phyloP scores from a whole-genome alignment of 2,329 filamentous ascomycete species.

The Curvularia spicifera region DNA sequence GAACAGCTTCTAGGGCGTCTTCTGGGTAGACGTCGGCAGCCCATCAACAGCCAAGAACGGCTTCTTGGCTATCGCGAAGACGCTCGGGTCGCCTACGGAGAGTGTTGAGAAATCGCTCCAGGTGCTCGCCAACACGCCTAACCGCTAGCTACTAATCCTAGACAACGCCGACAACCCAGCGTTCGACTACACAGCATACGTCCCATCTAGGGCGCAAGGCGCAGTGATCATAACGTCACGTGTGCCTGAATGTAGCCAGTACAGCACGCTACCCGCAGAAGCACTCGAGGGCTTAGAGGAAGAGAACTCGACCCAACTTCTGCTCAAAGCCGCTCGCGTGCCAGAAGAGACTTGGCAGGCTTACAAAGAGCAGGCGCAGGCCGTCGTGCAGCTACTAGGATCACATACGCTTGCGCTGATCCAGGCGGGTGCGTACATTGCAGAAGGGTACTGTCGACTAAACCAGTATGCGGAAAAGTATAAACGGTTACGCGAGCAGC shows the following conservation, averaged over 20 bases:
- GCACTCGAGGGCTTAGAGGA: constrained; percentile 22
- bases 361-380: no score
- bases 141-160: background rate
- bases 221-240: no score
- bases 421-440: no score
- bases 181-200: constrained; percentile 12
- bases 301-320: no score
- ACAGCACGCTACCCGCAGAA: constrained; percentile 15
- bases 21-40: constrained; percentile 42
- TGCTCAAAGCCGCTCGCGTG: no score
- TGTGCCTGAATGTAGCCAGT: background rate
- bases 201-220: constrained; percentile 24
- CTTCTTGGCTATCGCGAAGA: constrained; percentile 33
- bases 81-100: background rate
- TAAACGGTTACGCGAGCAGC: no score
- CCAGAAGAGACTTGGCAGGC: no score
- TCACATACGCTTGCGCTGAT: no score
- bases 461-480: no score
- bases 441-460: no score
- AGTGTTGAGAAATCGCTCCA: background rate
- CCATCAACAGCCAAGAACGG: constrained; percentile 24
- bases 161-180: background rate
- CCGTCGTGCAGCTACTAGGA: no score
- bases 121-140: background rate
- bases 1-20: constrained; percentile 42